Evolutionary conservation across 75 land plant species (phyloP).

Genomic region (Picea sitchensis): DNA sequence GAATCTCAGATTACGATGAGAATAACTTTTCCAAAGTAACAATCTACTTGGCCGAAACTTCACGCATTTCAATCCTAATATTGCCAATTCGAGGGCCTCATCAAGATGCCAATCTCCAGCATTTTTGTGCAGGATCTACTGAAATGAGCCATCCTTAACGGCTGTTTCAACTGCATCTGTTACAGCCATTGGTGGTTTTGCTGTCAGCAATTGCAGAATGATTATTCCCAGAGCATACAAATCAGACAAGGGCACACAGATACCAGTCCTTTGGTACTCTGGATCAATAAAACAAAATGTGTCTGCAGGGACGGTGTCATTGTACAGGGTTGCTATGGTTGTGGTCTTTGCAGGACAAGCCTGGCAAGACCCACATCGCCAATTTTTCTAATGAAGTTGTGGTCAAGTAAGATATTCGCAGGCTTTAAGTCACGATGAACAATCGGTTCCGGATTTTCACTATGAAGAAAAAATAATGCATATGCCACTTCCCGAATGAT

Average conservation of each 20-base stretch:
- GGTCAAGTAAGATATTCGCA: conserved; percentile 66
- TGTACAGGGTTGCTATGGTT: conserved; percentile 23
- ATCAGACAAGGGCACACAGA: conserved; percentile 58
- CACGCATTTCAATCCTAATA: conserved; percentile 41
- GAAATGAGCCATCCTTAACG: conserved; percentile 24
- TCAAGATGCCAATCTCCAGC: conserved; percentile 47
- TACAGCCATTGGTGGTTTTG: conserved; percentile 55
- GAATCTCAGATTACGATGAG: too few species aligned
- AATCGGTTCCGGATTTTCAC: conserved; percentile 50
- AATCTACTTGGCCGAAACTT: too few species aligned
- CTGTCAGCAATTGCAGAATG: conserved; percentile 61
- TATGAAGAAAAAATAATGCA: conserved; percentile 66
- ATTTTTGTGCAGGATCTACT: conserved; percentile 32
- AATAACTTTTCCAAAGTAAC: too few species aligned
- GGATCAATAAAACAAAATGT: conserved; percentile 82
- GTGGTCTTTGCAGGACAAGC: conserved; percentile 21
- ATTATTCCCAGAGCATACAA: conserved; percentile 71
- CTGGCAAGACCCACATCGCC: conserved; percentile 75
- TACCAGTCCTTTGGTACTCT: conserved; percentile 73
- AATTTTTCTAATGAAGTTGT: conserved; percentile 65
- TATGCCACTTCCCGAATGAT: conserved; percentile 68
- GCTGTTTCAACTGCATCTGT: conserved; percentile 53
- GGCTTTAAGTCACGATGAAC: conserved; percentile 78
- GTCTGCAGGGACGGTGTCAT: conserved; percentile 60
- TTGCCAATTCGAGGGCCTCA: conserved; percentile 38